phyloP scores from a whole-genome alignment of 495 filamentous ascomycete genomes.

The Penicillium soppii region DNA sequence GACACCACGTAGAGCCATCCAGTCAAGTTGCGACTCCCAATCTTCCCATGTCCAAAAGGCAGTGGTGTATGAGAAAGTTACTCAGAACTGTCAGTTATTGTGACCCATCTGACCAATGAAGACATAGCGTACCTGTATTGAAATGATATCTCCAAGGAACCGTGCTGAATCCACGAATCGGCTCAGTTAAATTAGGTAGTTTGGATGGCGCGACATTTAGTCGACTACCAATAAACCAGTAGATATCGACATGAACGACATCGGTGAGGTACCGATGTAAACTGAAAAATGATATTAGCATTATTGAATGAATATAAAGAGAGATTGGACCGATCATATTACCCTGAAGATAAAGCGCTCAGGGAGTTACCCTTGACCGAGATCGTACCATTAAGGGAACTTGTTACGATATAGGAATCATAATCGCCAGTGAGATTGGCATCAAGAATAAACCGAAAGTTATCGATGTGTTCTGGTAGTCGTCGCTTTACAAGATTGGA shows the following conservation, averaged over 20 bases:
- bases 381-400: conserved; percentile 36
- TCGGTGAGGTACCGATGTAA: conserved; percentile 50
- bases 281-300: conserved; percentile 15
- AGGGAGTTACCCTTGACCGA: conserved; percentile 44
- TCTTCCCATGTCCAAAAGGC: conserved; percentile 56
- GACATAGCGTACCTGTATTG: conserved; percentile 37
- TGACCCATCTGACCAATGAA: background rate
- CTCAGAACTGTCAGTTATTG: conserved; percentile 22
- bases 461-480: conserved; percentile 40
- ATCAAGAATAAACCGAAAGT: conserved; percentile 39
- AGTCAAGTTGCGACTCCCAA: conserved; percentile 55
- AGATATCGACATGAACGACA: conserved; percentile 50
- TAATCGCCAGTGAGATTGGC: conserved; percentile 23
- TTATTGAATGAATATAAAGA: background rate
- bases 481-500: conserved; percentile 46
- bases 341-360: conserved; percentile 49
- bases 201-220: conserved; percentile 17
- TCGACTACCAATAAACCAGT: conserved; percentile 44
- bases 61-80: conserved; percentile 54
- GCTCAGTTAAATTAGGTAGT: conserved; percentile 12
- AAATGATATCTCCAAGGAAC: conserved; percentile 57
- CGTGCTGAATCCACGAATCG: conserved; percentile 27
- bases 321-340: background rate
- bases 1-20: conserved; percentile 52
- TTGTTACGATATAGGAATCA: conserved; percentile 45